Conservation (phyloP, 768 basidiomycete species). For the Myochromella boudieri region DNA sequence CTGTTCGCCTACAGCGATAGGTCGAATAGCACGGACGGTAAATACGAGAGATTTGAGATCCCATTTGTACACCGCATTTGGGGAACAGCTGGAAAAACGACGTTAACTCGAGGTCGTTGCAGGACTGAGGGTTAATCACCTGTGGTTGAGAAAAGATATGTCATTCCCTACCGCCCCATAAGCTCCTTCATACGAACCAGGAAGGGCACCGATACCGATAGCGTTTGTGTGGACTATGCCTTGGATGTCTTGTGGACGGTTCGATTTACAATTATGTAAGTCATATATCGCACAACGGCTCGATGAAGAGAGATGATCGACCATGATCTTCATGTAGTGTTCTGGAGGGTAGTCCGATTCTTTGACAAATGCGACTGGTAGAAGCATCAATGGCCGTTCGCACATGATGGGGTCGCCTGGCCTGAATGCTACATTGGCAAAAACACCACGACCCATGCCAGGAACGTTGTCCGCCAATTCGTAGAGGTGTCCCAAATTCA, state of each 20-base stretch:
- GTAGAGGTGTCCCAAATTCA: no score
- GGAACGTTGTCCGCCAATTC: no score
- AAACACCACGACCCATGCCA: constrained; percentile 12
- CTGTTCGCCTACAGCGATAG: constrained; percentile 17
- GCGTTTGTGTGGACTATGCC: constrained; percentile 16
- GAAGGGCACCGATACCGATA: constrained; percentile 11
- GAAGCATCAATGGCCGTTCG: constrained; percentile 10
- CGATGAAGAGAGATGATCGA: background rate
- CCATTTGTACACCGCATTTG: constrained; percentile 15
- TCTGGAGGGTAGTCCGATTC: background rate
- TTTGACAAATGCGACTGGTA: background rate
- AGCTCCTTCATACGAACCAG: constrained; percentile 12
- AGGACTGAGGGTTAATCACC: constrained; percentile 9
- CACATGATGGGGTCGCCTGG: constrained; percentile 12
- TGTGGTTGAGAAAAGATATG: constrained; percentile 16
- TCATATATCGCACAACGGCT: background rate
- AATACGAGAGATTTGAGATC: constrained; percentile 4
- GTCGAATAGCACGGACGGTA: constrained; percentile 14
- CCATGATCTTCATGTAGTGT: background rate
- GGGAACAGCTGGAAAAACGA: constrained; percentile 11
- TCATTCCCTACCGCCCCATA: constrained; percentile 1
- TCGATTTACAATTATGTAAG: constrained; percentile 15
- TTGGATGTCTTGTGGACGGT: background rate
- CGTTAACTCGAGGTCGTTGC: background rate
- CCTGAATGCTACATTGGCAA: constrained; percentile 1